Conservation (phyloP, 2,329 filamentous ascomycete species). For the Pseudocercospora vitis region DNA sequence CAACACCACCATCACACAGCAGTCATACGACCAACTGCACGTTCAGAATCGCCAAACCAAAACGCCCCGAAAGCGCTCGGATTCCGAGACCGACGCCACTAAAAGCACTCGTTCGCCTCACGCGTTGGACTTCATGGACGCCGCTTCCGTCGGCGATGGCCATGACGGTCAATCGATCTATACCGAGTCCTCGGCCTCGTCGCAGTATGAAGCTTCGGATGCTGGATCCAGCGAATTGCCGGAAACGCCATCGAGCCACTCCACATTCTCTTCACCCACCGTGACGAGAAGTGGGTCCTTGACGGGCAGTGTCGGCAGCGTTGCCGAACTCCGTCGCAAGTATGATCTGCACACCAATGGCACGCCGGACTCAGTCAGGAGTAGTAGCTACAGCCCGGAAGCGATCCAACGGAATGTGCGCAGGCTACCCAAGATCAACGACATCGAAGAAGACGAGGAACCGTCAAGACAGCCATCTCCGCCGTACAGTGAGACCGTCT, state of each 20-base stretch:
- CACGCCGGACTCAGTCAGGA: constrained; percentile 15
- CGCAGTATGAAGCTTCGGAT: constrained; percentile 35
- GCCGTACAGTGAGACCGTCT: constrained; percentile 8
- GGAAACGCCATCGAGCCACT: constrained; percentile 36
- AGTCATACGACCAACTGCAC: constrained; percentile 40
- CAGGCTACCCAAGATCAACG: constrained; percentile 15
- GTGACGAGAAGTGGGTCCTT: constrained; percentile 25
- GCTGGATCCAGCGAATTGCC: constrained; percentile 35
- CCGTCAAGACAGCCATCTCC: constrained; percentile 9
- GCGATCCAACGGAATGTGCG: constrained; percentile 16
- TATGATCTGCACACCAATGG: constrained; percentile 30
- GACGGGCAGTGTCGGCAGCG: constrained; percentile 33
- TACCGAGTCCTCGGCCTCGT: constrained; percentile 32
- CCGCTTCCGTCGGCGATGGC: constrained; percentile 23
- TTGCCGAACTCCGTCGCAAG: constrained; percentile 33
- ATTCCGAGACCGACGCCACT: constrained; percentile 20
- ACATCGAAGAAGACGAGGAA: constrained; percentile 19
- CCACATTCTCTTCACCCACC: constrained; percentile 35
- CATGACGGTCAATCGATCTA: constrained; percentile 28
- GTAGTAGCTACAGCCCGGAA: constrained; percentile 24
- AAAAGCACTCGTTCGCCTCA: constrained; percentile 22
- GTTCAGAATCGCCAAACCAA: constrained; percentile 18
- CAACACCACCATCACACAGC: constrained; percentile 48
- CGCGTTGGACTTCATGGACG: constrained; percentile 36
- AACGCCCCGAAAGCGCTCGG: constrained; percentile 14